These are phyloP conservation scores for Aspergillus luchuensis DNA, from an alignment of 2,329 filamentous ascomycete genomes.

Conservation along the genomic window DNA sequence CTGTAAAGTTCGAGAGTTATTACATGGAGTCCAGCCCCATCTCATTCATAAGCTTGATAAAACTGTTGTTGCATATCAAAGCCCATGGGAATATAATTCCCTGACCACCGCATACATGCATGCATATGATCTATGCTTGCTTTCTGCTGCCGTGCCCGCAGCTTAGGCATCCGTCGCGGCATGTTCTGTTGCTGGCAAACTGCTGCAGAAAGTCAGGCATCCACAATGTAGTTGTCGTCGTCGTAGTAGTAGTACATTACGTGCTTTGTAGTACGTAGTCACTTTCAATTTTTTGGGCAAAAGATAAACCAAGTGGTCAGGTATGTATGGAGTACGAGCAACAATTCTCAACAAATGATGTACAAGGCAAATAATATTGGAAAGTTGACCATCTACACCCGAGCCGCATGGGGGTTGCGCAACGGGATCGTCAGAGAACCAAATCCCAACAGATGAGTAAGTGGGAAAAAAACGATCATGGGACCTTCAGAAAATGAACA, in stretches of 20 bases:
- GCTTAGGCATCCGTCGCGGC: background rate
- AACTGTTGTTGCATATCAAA: background rate
- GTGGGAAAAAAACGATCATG: constrained; percentile 25
- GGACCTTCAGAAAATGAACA: constrained; percentile 25
- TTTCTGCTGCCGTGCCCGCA: background rate
- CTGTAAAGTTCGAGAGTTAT: background rate
- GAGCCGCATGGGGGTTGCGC: constrained; percentile 1
- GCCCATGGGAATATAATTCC: constrained; percentile 2
- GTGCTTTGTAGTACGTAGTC: too few species aligned
- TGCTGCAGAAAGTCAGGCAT: background rate
- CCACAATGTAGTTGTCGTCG: background rate
- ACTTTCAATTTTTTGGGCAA: too few species aligned
- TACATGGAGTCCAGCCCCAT: background rate
- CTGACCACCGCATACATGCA: constrained; percentile 2
- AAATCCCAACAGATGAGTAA: constrained; percentile 9
- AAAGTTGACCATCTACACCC: background rate
- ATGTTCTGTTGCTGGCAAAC: constrained; percentile 8
- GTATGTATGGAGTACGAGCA: background rate
- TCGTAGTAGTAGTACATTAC: too few species aligned
- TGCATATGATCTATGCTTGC: constrained; percentile 9
- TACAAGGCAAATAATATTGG: background rate
- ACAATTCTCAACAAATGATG: background rate
- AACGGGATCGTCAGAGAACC: background rate
- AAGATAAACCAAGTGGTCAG: background rate
- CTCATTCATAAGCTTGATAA: background rate